Evolutionary conservation across 257 asterid species (phyloP), one percentile per base, ranked within the genome.

Genomic region (Solanum pinnatisectum): DNA sequence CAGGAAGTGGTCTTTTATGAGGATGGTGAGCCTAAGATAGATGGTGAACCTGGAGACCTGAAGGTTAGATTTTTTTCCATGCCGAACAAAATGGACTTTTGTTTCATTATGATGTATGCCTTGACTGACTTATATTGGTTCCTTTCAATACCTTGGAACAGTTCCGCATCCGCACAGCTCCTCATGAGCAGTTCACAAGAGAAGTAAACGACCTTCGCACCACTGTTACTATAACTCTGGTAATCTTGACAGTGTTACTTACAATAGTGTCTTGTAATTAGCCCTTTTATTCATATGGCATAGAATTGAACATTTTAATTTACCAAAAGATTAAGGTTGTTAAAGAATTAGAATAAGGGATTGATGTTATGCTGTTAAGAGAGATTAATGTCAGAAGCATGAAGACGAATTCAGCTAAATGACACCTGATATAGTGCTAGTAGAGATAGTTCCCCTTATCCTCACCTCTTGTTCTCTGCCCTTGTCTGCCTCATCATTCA

Each of bases 31-130:
- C 98, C 99, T 83, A 93, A 89, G 88, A 88, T 95, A 90, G 99
- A 97, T 91, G 99, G 99, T 84, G 99, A 97, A 94, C 89, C 99
- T 87, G 99, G 99, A 87, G 99, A 97, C 90, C 96, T 97, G 73
- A 95, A 91, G 99, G 99, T 97, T 85, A 88, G 94, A 63, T 83
- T 40, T n/a, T n/a, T 68, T 23, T 88, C 84, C 77, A 70, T 22
- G 40, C 70, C 85, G 52, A n/a, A 63, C 35, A 36, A 5, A 25
- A 49, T 88, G 46, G 40, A 71, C 49, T 44, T 40, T 44, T 40
- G 72, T 35, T 56, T 20, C n/a, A 7, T 89, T 68, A 56, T 70
- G 10, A 73, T 23, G 44, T 11, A 33, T 78, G 83, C 83, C 42
- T 15, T 20, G 49, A 18, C 71, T 86, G 67, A 82, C 85, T 36